Evolutionary conservation across 2,329 filamentous ascomycete genomes (phyloP), one percentile per base, ranked within the genome.

Genomic region (Fusarium virguliforme): DNA sequence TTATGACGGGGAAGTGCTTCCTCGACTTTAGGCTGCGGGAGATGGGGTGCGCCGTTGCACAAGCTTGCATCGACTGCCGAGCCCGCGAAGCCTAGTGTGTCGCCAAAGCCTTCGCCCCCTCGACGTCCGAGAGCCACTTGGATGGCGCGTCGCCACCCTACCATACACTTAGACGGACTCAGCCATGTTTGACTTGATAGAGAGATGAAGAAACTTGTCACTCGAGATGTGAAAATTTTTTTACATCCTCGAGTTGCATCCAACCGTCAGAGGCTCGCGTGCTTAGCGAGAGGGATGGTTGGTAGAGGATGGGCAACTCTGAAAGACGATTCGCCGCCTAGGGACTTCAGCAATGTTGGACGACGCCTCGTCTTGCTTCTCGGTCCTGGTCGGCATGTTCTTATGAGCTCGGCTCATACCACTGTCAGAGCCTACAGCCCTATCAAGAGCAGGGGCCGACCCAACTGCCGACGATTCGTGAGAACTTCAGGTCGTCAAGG

Each of bases 1-100:
- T 72, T 55, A 53, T 57, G 61, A 70, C 65, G 61, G 65, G 68
- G 68, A 72, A 48, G 50, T 18, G 24, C 34, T 60, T 60, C 62
- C 67, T 64, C 43, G 40, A 46, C 54, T 63, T 38, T 70, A 70
- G 69, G 37, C 70, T 59, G 58, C 65, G 62, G 37, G 22, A 63
- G 41, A 60, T 8, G 55, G 18, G 59, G 55, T 60, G 37, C 62
- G 37, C 55, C 41, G 55, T 70, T 41, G 69, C 55, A 72, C 54
- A 48, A 53, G 22, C 34, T n/a, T 46, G 35, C 46, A 15, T 54
- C 35, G 51, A 67, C 28, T 71, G 50, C 69, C 69, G 69, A 66
- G 50, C 32, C 69, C 65, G 62, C 69, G 65, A 53, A 18, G 35
- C 40, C 13, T 69, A 62, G 70, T 74, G 41, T 59, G 41, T 18